A percentile compares a stretch with the other conserved stretches of the same genome.
Evolutionary conservation across 2,329 filamentous ascomycete genomes (phyloP).

Genomic region (Aspergillus ustus): DNA sequence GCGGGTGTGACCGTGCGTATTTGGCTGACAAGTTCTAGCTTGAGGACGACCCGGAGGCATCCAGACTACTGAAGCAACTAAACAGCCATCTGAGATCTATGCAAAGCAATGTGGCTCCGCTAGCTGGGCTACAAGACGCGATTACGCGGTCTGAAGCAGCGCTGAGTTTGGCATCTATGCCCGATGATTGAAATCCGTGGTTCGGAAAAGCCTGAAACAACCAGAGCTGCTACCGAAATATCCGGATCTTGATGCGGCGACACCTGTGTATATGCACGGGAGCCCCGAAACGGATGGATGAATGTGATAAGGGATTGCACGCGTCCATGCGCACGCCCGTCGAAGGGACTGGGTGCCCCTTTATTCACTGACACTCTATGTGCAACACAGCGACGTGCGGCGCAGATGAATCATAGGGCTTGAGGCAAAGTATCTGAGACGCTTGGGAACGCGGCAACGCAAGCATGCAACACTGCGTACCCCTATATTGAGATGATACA

Average conservation of each 20-base stretch:
- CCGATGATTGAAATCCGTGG: constrained; percentile 37
- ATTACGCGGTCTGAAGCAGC: constrained; percentile 44
- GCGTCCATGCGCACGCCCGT: not conserved
- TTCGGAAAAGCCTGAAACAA: not conserved
- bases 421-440: not conserved
- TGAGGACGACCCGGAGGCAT: constrained; percentile 43
- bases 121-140: constrained; percentile 43
- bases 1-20: not conserved
- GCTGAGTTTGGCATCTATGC: constrained; percentile 34
- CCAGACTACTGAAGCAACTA: constrained; percentile 44
- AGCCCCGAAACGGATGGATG: not conserved
- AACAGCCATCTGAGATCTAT: constrained; percentile 51
- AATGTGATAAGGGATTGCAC: not conserved
- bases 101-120: constrained; percentile 45
- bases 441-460: not conserved
- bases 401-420: not conserved
- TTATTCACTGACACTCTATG: not conserved
- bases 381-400: not conserved
- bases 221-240: not conserved
- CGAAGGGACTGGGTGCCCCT: not conserved
- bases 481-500: not conserved
- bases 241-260: not conserved
- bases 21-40: constrained; percentile 31
- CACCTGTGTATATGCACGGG: not conserved
- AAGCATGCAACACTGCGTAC: constrained; percentile 6